Evolutionary conservation across 129 eudicot species (phyloP).

Genomic region (Helichrysum umbraculigerum): DNA sequence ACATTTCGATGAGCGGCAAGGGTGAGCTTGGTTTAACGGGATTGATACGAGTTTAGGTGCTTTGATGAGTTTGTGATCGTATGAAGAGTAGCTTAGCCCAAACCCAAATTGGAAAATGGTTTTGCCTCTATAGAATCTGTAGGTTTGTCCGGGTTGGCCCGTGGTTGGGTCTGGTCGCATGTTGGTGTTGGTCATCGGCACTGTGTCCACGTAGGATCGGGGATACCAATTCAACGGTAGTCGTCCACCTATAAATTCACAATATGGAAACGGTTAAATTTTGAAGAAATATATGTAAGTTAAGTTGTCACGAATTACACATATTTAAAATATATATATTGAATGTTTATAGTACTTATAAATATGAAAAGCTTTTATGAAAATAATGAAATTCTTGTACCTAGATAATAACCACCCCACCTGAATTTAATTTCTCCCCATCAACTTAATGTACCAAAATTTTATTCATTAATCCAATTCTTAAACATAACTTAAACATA

Average conservation of each 20-base stretch:
- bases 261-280: not conserved
- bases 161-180: constrained; percentile 30
- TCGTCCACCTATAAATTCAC: constrained; percentile 32
- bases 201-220: constrained; percentile 20
- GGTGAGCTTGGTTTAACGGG: constrained; percentile 5
- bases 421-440: too few species aligned
- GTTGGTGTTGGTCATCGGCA: constrained; percentile 36
- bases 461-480: too few species aligned
- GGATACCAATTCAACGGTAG: constrained; percentile 40
- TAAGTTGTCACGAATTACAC: too few species aligned
- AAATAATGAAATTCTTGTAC: too few species aligned
- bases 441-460: too few species aligned
- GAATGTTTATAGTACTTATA: too few species aligned
- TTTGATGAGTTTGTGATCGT: constrained; percentile 24
- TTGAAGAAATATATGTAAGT: too few species aligned
- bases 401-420: too few species aligned
- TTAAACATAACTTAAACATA: too few species aligned
- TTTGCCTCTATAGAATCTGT: constrained; percentile 39
- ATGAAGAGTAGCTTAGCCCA: constrained; percentile 45
- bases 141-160: constrained; percentile 47
- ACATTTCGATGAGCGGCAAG: constrained; percentile 14
- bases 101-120: constrained; percentile 41
- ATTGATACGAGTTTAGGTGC: constrained; percentile 29
- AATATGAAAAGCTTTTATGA: too few species aligned
- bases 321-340: too few species aligned